These are phyloP conservation scores for Metahyphopichia silvanorum DNA, from an alignment of 805 yeast genomes.

Conservation along the genomic window DNA sequence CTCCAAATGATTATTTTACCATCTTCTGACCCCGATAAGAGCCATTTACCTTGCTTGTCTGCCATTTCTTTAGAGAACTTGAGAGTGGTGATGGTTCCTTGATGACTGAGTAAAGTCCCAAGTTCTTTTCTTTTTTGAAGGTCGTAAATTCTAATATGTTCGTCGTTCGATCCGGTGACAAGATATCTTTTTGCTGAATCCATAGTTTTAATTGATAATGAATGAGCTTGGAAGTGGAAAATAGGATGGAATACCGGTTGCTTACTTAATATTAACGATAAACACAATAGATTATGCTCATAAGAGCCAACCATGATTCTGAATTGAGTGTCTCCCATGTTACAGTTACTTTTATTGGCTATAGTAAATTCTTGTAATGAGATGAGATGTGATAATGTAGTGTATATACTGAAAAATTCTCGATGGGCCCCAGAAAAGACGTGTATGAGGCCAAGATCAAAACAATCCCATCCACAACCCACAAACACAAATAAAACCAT, in stretches of 20 bases:
- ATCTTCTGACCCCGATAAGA: slow-evolving; percentile 86
- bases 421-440: no score
- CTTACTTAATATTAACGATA: slow-evolving; percentile 53
- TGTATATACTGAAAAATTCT: no score
- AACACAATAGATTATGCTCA: slow-evolving; percentile 86
- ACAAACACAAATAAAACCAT: no score
- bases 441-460: no score
- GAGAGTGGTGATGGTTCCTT: slow-evolving; percentile 80
- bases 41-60: slow-evolving; percentile 74
- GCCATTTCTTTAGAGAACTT: slow-evolving; percentile 57
- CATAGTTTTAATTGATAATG: slow-evolving; percentile 80
- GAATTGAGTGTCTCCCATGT: slow-evolving; percentile 43
- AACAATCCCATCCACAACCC: no score
- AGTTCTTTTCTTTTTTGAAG: slow-evolving; percentile 89
- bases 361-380: no score
- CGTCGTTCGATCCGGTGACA: slow-evolving; percentile 94
- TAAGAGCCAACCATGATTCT: slow-evolving; percentile 92
- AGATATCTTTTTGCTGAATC: slow-evolving; percentile 81
- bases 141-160: slow-evolving; percentile 91
- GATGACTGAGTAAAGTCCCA: slow-evolving; percentile 85
- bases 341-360: no score
- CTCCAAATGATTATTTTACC: slow-evolving; percentile 91
- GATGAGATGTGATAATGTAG: no score
- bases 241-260: slow-evolving; percentile 83
- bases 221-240: slow-evolving; percentile 94